Conservation (phyloP, 768 basidiomycete genomes). For the Candolleomyces eurysporus region DNA sequence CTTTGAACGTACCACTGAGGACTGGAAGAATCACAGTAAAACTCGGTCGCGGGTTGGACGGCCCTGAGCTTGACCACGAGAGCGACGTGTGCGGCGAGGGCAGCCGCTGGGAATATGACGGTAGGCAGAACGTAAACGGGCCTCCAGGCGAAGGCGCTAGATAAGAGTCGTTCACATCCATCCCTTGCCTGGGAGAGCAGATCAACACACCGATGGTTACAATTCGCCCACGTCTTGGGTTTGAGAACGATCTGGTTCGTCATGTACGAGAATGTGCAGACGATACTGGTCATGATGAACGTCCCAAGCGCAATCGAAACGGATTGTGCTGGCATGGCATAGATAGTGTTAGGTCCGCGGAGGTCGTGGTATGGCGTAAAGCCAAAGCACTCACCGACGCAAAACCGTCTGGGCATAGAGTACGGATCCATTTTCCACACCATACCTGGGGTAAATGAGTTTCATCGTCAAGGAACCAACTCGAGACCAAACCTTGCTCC, state of each 20-base stretch:
- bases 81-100: slow-evolving; percentile 40
- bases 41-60: slow-evolving; percentile 44
- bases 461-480: no score
- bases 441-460: slow-evolving; percentile 41
- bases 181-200: slow-evolving; percentile 9
- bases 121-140: slow-evolving; percentile 42
- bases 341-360: not conserved
- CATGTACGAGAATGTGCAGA: slow-evolving; percentile 43
- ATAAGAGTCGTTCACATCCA: slow-evolving; percentile 1
- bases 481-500: no score
- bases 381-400: slow-evolving; percentile 41
- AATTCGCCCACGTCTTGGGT: slow-evolving; percentile 42
- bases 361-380: not conserved
- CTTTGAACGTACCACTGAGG: slow-evolving; percentile 51
- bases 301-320: slow-evolving; percentile 40
- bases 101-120: slow-evolving; percentile 46
- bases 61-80: slow-evolving; percentile 44
- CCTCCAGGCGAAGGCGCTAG: slow-evolving; percentile 52
- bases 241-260: slow-evolving; percentile 38
- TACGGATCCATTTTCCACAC: slow-evolving; percentile 62
- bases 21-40: slow-evolving; percentile 59
- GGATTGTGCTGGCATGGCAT: slow-evolving; percentile 36
- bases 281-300: slow-evolving; percentile 44
- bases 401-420: slow-evolving; percentile 57
- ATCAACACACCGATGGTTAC: slow-evolving; percentile 23